Conservation (phyloP, 176 grass and related monocot genomes). For the Triticum timopheevii region DNA sequence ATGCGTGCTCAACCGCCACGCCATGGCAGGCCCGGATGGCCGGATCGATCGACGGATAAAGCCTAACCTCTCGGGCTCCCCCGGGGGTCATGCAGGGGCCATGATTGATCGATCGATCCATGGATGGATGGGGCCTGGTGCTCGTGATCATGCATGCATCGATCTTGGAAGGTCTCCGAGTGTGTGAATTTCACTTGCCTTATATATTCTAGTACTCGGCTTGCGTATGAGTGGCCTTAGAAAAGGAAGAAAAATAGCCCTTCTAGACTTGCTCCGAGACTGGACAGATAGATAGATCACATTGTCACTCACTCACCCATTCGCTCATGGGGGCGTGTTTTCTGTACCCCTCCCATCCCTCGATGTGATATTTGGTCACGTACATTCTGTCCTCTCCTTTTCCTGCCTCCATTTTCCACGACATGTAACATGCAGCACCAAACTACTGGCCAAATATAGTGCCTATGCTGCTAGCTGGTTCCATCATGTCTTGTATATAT, state of each 20-base stretch:
- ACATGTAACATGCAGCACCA: conserved; percentile 28
- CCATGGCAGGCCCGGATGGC: not conserved
- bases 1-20: not conserved
- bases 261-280: conserved; percentile 4
- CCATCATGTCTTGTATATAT: not conserved
- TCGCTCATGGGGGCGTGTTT: not conserved
- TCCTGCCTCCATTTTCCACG: not conserved
- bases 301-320: not conserved
- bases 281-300: not conserved
- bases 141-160: not conserved
- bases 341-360: conserved; percentile 22
- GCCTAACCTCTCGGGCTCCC: not conserved
- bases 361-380: conserved; percentile 1
- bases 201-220: not conserved
- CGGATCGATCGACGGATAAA: not conserved
- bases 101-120: not conserved
- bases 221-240: not conserved
- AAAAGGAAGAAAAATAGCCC: not conserved
- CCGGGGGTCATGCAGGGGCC: not conserved
- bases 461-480: not conserved
- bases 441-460: not conserved
- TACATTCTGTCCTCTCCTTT: not conserved
- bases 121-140: conserved; percentile 17
- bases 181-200: conserved; percentile 11
- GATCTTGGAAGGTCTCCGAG: conserved; percentile 27